A percentile compares a stretch with the other conserved stretches of the same genome.
Evolutionary conservation across 2,329 filamentous ascomycete species (phyloP).

Genomic region (Biscogniauxia sp.): DNA sequence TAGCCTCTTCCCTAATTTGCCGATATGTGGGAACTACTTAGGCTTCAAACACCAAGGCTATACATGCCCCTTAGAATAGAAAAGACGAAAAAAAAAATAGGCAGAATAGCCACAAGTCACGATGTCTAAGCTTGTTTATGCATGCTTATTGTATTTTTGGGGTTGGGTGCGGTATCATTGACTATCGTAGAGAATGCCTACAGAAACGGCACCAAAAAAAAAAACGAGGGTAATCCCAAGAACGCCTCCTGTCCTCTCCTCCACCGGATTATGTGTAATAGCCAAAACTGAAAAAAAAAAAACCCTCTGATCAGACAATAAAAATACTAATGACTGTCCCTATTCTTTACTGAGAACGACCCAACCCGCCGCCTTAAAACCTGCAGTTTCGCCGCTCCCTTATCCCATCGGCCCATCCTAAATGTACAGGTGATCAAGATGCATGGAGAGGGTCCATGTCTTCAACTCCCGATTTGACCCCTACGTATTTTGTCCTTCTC

Average conservation of each 20-base stretch:
- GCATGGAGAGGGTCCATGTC: constrained; percentile 64
- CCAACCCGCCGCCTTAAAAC: constrained; percentile 10
- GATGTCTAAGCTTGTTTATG: constrained; percentile 5
- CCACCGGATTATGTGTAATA: constrained; percentile 5
- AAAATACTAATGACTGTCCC: constrained; percentile 4
- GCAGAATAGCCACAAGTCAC: background rate
- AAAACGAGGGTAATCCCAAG: constrained; percentile 26
- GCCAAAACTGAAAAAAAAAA: background rate
- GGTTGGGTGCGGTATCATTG: constrained; percentile 24
- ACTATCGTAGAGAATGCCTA: constrained; percentile 15
- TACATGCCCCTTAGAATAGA: too few species aligned
- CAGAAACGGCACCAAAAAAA: constrained; percentile 8
- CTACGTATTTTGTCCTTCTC: constrained; percentile 69
- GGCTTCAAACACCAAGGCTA: too few species aligned
- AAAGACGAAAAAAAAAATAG: background rate
- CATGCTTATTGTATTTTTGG: constrained; percentile 4
- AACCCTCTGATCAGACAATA: constrained; percentile 5
- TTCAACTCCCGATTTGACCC: constrained; percentile 60
- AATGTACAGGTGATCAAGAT: constrained; percentile 17
- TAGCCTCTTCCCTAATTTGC: too few species aligned
- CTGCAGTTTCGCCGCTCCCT: constrained; percentile 10
- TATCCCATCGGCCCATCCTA: constrained; percentile 11
- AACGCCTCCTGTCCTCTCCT: constrained; percentile 23
- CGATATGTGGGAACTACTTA: too few species aligned
- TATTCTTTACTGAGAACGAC: constrained; percentile 6